phyloP scores from a whole-genome alignment of 2,329 filamentous ascomycete species.

The Calonectria leucothoes region DNA sequence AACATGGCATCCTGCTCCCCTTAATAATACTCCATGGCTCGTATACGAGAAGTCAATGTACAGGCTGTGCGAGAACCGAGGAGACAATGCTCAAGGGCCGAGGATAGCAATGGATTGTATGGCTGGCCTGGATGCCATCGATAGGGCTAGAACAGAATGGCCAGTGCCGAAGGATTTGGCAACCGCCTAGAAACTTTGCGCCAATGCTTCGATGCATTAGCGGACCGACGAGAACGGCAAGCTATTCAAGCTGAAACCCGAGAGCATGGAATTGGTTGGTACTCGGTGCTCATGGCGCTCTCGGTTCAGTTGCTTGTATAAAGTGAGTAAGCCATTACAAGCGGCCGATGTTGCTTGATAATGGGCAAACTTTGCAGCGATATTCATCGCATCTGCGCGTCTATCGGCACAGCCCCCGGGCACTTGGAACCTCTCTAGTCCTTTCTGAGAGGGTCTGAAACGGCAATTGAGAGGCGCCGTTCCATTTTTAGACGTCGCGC shows the following conservation, averaged over 20 bases:
- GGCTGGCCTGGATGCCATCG: neutral
- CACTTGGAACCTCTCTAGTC: neutral
- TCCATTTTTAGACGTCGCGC: neutral
- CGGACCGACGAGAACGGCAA: neutral
- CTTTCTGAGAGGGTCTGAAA: neutral
- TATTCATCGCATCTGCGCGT: neutral
- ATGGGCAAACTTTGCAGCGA: neutral
- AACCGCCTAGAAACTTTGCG: neutral
- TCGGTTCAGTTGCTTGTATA: neutral
- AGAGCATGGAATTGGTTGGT: neutral
- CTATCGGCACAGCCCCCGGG: neutral
- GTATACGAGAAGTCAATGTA: too few species aligned
- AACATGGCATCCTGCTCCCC: neutral
- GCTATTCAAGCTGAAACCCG: neutral
- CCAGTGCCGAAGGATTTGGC: neutral
- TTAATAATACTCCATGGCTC: neutral
- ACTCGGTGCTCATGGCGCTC: neutral
- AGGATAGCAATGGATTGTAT: neutral
- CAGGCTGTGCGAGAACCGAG: neutral
- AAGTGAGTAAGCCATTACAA: conserved; percentile 1
- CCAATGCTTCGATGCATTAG: neutral
- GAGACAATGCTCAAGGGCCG: neutral
- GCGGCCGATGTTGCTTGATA: neutral
- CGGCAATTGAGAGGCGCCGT: neutral
- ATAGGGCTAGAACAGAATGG: too few species aligned